Conservation (phyloP, 139 green algal species). For the Ostreobium quekettii region DNA sequence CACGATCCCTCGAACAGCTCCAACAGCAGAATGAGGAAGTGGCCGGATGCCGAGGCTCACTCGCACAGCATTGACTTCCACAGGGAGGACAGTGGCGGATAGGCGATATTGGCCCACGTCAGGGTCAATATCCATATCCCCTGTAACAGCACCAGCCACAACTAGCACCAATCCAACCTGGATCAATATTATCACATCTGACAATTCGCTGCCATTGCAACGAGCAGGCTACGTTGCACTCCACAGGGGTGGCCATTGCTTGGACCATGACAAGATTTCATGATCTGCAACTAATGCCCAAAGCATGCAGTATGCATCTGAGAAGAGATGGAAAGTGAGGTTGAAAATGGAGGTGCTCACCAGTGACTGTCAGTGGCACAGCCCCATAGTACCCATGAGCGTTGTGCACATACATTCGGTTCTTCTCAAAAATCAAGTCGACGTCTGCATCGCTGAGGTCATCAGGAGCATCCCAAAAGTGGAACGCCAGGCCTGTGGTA, state of each 20-base stretch:
- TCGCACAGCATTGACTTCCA: conserved; percentile 84
- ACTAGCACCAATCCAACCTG: neutral
- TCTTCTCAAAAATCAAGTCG: conserved; percentile 84
- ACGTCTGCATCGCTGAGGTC: conserved; percentile 64
- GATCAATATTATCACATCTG: no score
- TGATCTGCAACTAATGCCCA: no score
- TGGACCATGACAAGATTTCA: no score
- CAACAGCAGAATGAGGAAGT: conserved; percentile 60
- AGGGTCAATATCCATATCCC: conserved; percentile 88
- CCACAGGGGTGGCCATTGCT: no score
- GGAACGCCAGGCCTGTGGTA: conserved; percentile 50
- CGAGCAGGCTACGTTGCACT: no score
- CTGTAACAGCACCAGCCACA: conserved; percentile 27
- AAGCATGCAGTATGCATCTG: no score
- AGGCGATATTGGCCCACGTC: conserved; percentile 74
- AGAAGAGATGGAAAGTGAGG: no score
- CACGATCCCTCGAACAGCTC: conserved; percentile 69
- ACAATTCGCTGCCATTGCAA: no score
- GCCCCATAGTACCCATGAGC: conserved; percentile 69
- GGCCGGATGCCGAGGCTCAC: conserved; percentile 73
- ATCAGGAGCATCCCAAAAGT: conserved; percentile 93
- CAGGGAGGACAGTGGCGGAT: conserved; percentile 41
- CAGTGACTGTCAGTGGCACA: conserved; percentile 52
- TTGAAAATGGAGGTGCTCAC: no score
- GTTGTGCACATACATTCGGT: conserved; percentile 86